Percentiles rank a stretch among this genome's conserved stretches.
phyloP scores from a whole-genome alignment of 306 rosid species.

The Trichosanthes truncata region DNA sequence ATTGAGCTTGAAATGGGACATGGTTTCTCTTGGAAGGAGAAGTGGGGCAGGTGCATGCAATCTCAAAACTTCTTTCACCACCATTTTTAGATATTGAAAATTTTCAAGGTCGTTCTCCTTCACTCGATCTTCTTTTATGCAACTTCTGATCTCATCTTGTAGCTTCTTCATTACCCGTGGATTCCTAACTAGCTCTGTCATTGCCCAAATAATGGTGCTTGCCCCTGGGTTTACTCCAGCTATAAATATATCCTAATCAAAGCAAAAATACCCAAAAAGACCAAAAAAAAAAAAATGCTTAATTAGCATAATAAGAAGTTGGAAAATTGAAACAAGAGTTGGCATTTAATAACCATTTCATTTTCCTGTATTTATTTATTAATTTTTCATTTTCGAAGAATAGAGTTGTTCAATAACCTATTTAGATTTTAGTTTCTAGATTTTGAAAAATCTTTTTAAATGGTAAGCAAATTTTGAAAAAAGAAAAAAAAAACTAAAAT shows the following conservation, averaged over 20 bases:
- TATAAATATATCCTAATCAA: slow-evolving; percentile 29
- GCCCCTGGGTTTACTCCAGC: slow-evolving; percentile 17
- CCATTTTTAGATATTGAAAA: slow-evolving; percentile 25
- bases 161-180: slow-evolving; percentile 24
- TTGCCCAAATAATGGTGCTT: slow-evolving; percentile 24
- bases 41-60: slow-evolving; percentile 26
- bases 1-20: background rate
- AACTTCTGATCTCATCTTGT: slow-evolving; percentile 28
- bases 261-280: background rate
- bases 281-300: background rate
- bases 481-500: too few relatives aligned
- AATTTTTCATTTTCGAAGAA: too few relatives aligned
- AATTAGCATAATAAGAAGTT: background rate
- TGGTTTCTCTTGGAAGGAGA: slow-evolving; percentile 16
- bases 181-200: slow-evolving; percentile 25
- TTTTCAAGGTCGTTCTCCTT: background rate
- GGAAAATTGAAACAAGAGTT: background rate
- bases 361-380: too few relatives aligned
- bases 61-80: slow-evolving; percentile 25
- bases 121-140: background rate
- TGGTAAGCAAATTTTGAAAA: too few relatives aligned
- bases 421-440: too few relatives aligned
- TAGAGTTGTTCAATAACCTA: too few relatives aligned
- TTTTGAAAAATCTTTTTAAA: too few relatives aligned
- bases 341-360: background rate